A percentile compares a stretch with the other conserved stretches of the same genome.
Conservation (phyloP, 129 eudicot species). For the Flaveria ramosissima region DNA sequence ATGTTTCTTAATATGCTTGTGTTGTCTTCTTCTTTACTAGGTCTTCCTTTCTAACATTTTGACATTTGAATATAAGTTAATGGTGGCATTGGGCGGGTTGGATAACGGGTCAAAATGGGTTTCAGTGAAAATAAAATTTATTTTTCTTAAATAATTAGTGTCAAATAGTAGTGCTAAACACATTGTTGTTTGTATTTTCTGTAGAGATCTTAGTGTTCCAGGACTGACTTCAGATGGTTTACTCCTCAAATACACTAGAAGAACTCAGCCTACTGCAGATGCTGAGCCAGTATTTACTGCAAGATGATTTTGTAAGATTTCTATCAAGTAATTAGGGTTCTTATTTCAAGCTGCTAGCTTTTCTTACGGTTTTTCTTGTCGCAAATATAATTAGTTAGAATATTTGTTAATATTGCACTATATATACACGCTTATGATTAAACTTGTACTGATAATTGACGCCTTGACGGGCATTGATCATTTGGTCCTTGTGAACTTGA, state of each 20-base stretch:
- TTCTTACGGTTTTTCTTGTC: background rate
- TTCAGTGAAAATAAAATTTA: background rate
- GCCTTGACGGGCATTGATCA: background rate
- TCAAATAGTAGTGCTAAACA: background rate
- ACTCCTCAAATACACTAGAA: constrained; percentile 87
- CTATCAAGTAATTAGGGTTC: constrained; percentile 16
- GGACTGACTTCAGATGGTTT: constrained; percentile 95
- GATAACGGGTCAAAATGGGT: constrained; percentile 1
- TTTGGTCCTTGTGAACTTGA: background rate
- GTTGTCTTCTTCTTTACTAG: background rate
- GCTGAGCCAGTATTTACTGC: constrained; percentile 85
- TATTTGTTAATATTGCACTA: constrained; percentile 19
- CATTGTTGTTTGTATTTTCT: constrained; percentile 21
- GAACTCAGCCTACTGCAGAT: constrained; percentile 79
- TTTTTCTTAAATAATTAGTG: background rate
- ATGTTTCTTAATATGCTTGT: constrained; percentile 1
- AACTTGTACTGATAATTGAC: background rate
- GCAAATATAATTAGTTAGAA: constrained; percentile 12
- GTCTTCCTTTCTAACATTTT: background rate
- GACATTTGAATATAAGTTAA: background rate
- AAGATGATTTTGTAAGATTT: constrained; percentile 43
- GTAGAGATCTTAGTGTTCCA: constrained; percentile 89
- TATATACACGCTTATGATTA: background rate
- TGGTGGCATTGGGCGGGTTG: background rate
- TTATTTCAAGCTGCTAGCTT: background rate